Base-by-base conservation (phyloP, 2,329 filamentous ascomycete species). In the Coniochaeta sp. region DNA sequence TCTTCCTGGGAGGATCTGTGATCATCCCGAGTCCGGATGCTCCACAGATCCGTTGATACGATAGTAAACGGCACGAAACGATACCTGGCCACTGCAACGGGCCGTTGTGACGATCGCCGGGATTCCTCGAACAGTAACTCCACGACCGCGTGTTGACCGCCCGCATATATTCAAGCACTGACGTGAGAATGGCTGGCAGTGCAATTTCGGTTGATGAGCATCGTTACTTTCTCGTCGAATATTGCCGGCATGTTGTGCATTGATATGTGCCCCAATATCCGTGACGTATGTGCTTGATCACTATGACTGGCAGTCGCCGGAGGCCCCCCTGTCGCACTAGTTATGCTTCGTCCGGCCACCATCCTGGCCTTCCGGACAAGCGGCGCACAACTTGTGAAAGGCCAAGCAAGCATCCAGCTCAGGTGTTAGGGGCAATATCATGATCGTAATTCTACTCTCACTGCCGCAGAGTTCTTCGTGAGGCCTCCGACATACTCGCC, bases 31-130 rank as follows among this genome's bases (percentile, higher is more conserved):
- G 34, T 36, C 14, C 14, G 34, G 34, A 36, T 36, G 34, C 5
- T 36, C 34, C 34, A 36, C 34, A 9, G 10, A 7, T 7, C 3
- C 34, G 34, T 12, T 14, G 34, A 36, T 7, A 12, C 34, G 5
- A 36, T 36, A 36, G 6, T n/a, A n/a, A 36, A 36, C 34, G 34
- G 34, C 8, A 6, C 12, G 14, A 36, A 36, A 36, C 14, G 10
- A 12, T 36, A 36, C 5, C 34, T 12, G 14, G 5, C 10, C 34
- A 36, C 54, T 61, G 54, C 57, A 59, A 58, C 55, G 32, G 57
- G 36, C 57, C 54, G 44, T 60, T 55, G 32, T 47, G 30, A 40
- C 28, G 40, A 59, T 59, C 55, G 52, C 34, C 10, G 12, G 34
- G 34, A 3, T 8, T 58, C 38, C 54, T 47, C 9, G 19, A 47